Base-by-base conservation (phyloP, 2,329 filamentous ascomycete species). In the Aspergillus eucalypticola region DNA sequence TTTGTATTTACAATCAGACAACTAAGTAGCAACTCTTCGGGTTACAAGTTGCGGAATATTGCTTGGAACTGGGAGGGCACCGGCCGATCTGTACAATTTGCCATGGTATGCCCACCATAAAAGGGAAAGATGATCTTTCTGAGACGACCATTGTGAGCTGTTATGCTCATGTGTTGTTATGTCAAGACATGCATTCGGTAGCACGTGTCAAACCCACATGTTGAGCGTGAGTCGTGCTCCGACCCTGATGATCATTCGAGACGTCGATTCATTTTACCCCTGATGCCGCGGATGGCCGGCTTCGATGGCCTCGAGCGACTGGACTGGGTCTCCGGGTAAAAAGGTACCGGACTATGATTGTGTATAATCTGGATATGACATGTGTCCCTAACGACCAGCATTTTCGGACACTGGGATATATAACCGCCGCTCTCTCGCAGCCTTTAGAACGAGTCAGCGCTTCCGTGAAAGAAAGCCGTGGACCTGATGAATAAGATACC, bases 361-460 rank as follows among this genome's bases (percentile, higher is more conserved):
- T 49, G 13, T 17, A 27, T 29, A 6, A 19, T n/a, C 17, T 50
- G 46, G 25, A 32, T 50, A 27, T 27, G 25, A 29, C 25, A 50
- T 32, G 23, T 27, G 29, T 29, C 15, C 15, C 56, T 52, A 68
- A 60, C 66, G 54, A 42, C 55, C 56, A 13, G 59, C 62, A 56
- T 67, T 64, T 53, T 70, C 77, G 17, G 79, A 75, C 42, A 85
- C 77, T 8, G 83, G 82, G 21, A 83, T 80, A 67, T 84, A 85
- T n/a, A 73, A 77, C 60, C 78, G 77, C 64, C 81, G 75, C 67
- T 83, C 79, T 63, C 79, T 75, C 41, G 76, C 76, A 64, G 76
- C 77, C 81, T 83, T n/a, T 29, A 59, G 15, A 52, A 8, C 38
- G 5, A 44, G 54, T 62, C 35, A 60, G 60, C 54, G 38, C 23